phyloP scores from a whole-genome alignment of 345 rosid species.

The Citrus medica region DNA sequence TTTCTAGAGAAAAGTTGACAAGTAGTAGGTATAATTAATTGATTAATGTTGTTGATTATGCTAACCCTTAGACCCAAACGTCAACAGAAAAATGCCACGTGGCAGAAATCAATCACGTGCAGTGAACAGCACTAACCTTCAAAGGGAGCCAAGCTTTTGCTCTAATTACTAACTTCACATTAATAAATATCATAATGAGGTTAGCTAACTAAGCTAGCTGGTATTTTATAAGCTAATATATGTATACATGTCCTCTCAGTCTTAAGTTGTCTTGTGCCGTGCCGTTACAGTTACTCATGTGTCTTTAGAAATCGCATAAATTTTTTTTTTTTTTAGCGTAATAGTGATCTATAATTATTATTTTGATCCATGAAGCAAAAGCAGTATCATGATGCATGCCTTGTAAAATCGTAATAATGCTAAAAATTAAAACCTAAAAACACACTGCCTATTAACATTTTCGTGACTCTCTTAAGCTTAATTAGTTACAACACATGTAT shows the following conservation, averaged over 20 bases:
- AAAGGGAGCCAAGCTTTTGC: conserved; percentile 5
- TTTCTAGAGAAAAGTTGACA: background rate
- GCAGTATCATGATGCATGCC: conserved; percentile 5
- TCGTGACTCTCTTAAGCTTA: background rate
- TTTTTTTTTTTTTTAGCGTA: background rate
- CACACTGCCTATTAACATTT: background rate
- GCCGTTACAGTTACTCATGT: conserved; percentile 42
- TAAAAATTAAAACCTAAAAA: background rate
- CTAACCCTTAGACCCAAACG: too few species aligned
- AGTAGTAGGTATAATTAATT: background rate
- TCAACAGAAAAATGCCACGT: background rate
- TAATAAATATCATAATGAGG: conserved; percentile 3
- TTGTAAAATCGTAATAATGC: background rate
- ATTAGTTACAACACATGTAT: too few species aligned
- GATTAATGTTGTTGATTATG: background rate
- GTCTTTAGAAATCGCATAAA: background rate
- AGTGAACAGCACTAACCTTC: conserved; percentile 5
- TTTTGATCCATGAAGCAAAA: background rate
- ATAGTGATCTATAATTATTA: background rate
- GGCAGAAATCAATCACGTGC: background rate
- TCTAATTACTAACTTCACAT: conserved; percentile 15
- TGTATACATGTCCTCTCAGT: background rate
- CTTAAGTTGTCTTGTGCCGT: conserved; percentile 19
- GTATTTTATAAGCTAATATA: background rate
- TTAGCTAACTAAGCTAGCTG: background rate